Conservation (phyloP, 2,329 filamentous ascomycete genomes). For the Emmonsiellopsis sp. region DNA sequence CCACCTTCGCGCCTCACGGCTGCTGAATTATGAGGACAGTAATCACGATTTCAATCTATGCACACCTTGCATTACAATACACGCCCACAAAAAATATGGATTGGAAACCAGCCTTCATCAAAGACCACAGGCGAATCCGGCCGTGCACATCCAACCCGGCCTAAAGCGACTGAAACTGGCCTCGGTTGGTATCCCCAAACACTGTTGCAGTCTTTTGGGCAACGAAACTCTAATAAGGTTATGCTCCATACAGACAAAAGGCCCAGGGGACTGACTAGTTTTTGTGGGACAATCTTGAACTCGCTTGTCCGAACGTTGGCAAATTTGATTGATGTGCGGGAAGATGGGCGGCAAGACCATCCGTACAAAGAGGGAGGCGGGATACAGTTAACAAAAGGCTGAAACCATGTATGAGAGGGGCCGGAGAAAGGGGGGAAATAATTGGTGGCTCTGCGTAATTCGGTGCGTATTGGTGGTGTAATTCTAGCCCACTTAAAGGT, state of each 20-base stretch:
- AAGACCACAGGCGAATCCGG: background rate
- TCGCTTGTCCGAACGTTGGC: background rate
- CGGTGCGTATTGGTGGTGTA: background rate
- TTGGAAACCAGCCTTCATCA: background rate
- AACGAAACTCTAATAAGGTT: too few species aligned
- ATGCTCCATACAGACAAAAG: too few species aligned
- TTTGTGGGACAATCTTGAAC: background rate
- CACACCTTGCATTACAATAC: background rate
- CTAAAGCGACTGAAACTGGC: background rate
- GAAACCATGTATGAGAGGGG: background rate
- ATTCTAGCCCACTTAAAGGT: background rate
- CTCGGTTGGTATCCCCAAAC: background rate
- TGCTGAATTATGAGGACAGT: background rate
- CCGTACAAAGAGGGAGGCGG: background rate
- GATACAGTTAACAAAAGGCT: background rate
- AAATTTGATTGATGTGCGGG: background rate
- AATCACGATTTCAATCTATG: background rate
- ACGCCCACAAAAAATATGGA: background rate
- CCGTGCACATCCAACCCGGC: background rate
- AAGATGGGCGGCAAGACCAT: background rate
- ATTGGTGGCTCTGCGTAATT: background rate
- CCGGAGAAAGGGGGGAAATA: too few species aligned
- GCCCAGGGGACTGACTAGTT: background rate
- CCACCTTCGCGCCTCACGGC: background rate
- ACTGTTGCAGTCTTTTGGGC: background rate